phyloP scores from a whole-genome alignment of 78 protist species.

The Polysphondylium violaceum region DNA sequence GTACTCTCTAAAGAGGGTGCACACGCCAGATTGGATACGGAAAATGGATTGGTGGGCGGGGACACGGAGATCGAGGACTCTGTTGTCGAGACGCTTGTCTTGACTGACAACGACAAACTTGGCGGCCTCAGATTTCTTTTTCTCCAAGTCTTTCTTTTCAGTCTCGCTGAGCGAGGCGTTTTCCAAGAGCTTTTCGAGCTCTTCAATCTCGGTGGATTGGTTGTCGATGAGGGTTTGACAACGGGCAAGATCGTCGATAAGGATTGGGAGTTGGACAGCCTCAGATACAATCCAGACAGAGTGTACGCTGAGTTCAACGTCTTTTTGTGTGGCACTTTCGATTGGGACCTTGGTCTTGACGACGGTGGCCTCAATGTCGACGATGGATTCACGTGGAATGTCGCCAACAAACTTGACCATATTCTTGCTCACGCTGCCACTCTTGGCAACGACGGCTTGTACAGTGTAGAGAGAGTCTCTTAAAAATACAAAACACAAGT shows the following conservation, averaged over 20 bases:
- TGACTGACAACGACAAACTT: slow-evolving; percentile 66
- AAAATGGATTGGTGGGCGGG: slow-evolving; percentile 96
- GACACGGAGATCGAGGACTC: slow-evolving; percentile 94
- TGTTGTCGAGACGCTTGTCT: slow-evolving; percentile 92
- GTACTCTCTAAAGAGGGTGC: slow-evolving; percentile 87
- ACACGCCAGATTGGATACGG: slow-evolving; percentile 89
- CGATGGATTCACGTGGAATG: slow-evolving; percentile 92
- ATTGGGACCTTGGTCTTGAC: slow-evolving; percentile 60
- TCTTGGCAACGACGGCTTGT: slow-evolving; percentile 85
- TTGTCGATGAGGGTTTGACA: slow-evolving; percentile 25
- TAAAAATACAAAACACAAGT: slow-evolving; percentile 88
- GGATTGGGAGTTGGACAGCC: slow-evolving; percentile 85
- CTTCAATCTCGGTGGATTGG: slow-evolving; percentile 19
- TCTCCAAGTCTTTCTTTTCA: slow-evolving; percentile 16
- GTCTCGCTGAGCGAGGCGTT: neutral
- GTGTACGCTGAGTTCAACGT: slow-evolving; percentile 88
- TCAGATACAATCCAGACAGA: slow-evolving; percentile 79
- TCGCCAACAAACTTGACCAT: slow-evolving; percentile 84
- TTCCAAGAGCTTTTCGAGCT: slow-evolving; percentile 29
- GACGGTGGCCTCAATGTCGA: slow-evolving; percentile 92
- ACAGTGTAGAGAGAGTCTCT: slow-evolving; percentile 86
- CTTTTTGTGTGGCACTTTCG: slow-evolving; percentile 83
- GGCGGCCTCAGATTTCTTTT: slow-evolving; percentile 30
- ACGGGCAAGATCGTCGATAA: slow-evolving; percentile 88
- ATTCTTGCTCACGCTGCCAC: slow-evolving; percentile 45